Evolutionary conservation across 106 monocot species (phyloP).

Genomic region (Hemerocallis citrina): DNA sequence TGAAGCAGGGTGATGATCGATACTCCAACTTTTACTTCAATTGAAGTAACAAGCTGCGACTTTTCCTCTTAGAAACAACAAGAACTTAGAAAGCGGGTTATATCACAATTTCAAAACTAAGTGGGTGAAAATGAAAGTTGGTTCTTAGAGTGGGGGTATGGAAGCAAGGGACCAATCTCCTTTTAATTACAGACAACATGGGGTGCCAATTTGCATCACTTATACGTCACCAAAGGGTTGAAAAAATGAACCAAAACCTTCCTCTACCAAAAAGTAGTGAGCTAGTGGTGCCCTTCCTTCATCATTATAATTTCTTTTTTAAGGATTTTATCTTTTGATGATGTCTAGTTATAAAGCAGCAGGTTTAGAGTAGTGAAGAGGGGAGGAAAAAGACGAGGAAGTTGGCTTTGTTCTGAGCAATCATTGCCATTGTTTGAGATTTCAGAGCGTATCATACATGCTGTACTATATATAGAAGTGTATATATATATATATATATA

Average conservation of each 20-base stretch:
- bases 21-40: no score
- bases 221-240: no score
- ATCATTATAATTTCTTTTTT: background rate
- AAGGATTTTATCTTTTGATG: conserved; percentile 1
- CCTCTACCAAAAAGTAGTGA: background rate
- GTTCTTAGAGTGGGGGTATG: no score
- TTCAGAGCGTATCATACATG: conserved; percentile 8
- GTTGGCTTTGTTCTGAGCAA: conserved; percentile 1
- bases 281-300: background rate
- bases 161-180: no score
- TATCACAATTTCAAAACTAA: no score
- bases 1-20: no score
- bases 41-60: no score
- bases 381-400: background rate
- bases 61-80: no score
- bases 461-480: background rate
- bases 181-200: no score
- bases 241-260: background rate
- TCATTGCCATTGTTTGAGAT: background rate
- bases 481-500: background rate
- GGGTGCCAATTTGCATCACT: no score
- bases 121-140: no score
- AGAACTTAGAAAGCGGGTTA: no score
- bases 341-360: conserved; percentile 15
- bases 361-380: background rate